A percentile compares a stretch with the other conserved stretches of the same genome.
phyloP scores from a whole-genome alignment of 1,284 basidiomycete genomes.

The Heliocybe sulcata region DNA sequence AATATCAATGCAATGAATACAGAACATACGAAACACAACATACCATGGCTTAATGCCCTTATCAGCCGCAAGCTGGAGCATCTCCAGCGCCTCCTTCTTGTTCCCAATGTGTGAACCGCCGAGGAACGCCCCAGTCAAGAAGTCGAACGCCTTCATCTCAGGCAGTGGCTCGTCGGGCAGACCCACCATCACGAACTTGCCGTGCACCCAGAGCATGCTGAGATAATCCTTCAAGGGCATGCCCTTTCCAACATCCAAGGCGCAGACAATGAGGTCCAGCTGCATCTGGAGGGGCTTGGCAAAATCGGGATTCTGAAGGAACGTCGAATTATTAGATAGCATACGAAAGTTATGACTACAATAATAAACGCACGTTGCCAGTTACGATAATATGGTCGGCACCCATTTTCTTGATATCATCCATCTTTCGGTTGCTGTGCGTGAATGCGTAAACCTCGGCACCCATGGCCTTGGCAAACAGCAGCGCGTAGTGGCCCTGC shows the following conservation, averaged over 20 bases:
- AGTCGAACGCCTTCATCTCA: constrained; percentile 24
- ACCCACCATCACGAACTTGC: constrained; percentile 47
- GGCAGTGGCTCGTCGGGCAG: constrained; percentile 42
- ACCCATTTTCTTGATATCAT: constrained; percentile 60
- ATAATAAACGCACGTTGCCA: constrained; percentile 21
- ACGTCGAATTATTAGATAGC: background rate
- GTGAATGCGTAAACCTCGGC: constrained; percentile 54
- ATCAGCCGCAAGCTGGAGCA: constrained; percentile 53
- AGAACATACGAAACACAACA: background rate
- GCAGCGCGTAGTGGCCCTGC: constrained; percentile 36
- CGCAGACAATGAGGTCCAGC: constrained; percentile 60
- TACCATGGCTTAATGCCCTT: constrained; percentile 42
- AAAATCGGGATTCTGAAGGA: constrained; percentile 24
- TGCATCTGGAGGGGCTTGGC: constrained; percentile 32
- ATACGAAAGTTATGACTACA: background rate
- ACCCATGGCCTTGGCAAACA: constrained; percentile 41
- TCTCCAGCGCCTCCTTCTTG: constrained; percentile 53
- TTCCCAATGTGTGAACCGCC: constrained; percentile 51
- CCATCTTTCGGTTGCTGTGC: constrained; percentile 51
- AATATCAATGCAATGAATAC: background rate
- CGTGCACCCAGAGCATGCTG: constrained; percentile 42
- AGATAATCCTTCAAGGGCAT: constrained; percentile 30
- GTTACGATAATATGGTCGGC: constrained; percentile 47
- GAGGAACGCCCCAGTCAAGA: constrained; percentile 29
- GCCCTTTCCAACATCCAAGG: constrained; percentile 22